Evolutionary conservation across 2,329 filamentous ascomycete species (phyloP).

Genomic region (Diplodia intermedia): DNA sequence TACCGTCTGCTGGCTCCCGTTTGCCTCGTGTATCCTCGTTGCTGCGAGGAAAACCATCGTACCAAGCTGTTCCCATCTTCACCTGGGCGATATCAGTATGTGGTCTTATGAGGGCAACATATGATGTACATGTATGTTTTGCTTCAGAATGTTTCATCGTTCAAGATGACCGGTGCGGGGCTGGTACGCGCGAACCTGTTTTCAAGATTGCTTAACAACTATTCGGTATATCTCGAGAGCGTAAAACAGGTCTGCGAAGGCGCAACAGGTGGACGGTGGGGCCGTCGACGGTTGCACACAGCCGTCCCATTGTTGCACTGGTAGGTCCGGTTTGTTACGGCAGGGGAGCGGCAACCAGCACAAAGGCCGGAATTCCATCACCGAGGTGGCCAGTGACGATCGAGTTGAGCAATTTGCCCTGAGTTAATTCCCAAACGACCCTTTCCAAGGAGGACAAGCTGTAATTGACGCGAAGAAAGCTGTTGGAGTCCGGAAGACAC

Average conservation of each 20-base stretch:
- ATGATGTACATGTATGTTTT: not conserved
- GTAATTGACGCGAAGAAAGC: not conserved
- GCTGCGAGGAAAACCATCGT: not conserved
- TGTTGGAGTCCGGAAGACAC: not conserved
- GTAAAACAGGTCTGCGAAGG: not conserved
- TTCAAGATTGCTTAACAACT: not conserved
- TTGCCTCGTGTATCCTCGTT: not conserved
- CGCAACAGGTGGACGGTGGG: not conserved
- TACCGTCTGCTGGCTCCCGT: not conserved
- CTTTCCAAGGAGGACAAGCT: not conserved
- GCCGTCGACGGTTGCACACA: not conserved
- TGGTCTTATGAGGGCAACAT: not conserved
- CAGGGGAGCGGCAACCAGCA: not conserved
- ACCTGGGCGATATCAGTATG: not conserved
- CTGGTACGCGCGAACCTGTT: constrained; percentile 8
- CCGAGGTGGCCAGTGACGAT: not conserved
- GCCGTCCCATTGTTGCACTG: not conserved
- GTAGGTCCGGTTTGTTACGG: not conserved
- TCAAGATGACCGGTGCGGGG: not conserved
- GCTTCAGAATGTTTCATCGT: constrained; percentile 2
- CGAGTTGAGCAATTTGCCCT: not conserved
- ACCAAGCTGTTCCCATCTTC: not conserved
- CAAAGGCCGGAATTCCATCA: not conserved
- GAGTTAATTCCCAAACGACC: too few species aligned
- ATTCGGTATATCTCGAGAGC: not conserved